These are phyloP conservation scores for Grosmannia huntii DNA, from an alignment of 2,329 filamentous ascomycete species.

Conservation along the genomic window DNA sequence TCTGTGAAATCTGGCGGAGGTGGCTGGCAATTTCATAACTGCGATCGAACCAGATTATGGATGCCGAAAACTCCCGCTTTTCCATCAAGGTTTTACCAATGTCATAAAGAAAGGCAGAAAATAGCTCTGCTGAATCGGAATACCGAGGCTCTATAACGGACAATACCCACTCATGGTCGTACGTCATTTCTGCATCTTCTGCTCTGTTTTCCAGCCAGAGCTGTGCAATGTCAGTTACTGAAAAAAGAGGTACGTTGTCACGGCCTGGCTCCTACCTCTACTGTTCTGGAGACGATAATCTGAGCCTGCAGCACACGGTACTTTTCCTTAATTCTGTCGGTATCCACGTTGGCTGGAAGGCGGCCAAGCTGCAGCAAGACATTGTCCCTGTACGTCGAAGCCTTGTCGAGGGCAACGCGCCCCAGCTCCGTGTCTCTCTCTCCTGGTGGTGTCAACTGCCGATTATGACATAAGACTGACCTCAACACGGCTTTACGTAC, in stretches of 20 bases:
- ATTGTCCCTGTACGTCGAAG: slow-evolving; percentile 34
- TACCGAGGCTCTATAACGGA: slow-evolving; percentile 18
- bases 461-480: background rate
- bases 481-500: slow-evolving; percentile 20
- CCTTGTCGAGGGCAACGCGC: slow-evolving; percentile 48
- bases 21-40: slow-evolving; percentile 45
- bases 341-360: slow-evolving; percentile 18
- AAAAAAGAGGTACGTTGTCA: too few relatives aligned
- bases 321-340: background rate
- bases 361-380: slow-evolving; percentile 20
- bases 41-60: slow-evolving; percentile 61
- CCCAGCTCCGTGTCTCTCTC: slow-evolving; percentile 43
- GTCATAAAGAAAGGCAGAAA: slow-evolving; percentile 57
- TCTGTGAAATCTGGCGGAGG: slow-evolving; percentile 18
- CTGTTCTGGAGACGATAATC: slow-evolving; percentile 53
- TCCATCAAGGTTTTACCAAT: slow-evolving; percentile 51
- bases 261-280: slow-evolving; percentile 35
- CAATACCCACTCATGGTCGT: slow-evolving; percentile 36
- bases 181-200: slow-evolving; percentile 27
- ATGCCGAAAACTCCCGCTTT: slow-evolving; percentile 38
- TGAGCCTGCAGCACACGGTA: slow-evolving; percentile 36
- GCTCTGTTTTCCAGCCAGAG: background rate
- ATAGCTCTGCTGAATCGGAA: slow-evolving; percentile 42
- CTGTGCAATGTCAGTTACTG: background rate
- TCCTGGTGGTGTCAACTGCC: slow-evolving; percentile 22